Evolutionary conservation across 306 rosid genomes (phyloP), one percentile per base, ranked within the genome.

Genomic region (Gastrolobium villosum): DNA sequence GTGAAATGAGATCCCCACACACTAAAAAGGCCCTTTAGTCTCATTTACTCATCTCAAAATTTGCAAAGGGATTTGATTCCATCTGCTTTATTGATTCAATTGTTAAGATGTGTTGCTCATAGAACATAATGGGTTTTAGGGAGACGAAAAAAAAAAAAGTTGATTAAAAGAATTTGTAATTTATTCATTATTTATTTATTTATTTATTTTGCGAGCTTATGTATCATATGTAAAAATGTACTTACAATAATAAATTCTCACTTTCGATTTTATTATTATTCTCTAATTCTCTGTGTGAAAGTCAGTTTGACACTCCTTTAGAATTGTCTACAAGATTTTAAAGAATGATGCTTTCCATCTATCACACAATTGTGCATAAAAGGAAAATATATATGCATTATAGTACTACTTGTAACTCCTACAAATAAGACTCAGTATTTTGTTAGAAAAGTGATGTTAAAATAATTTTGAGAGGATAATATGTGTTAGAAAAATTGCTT

Each of bases 1-100:
- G 87, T 52, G 77, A 82, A 2, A 67, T 56, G 6, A 84, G 35
- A 70, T 84, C 90, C 1, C 85, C 87, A 26, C 85, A 50, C 14
- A 43, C 40, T 14, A 43, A 66, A 5, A 78, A 56, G 69, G 1
- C 40, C 60, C 2, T 40, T 0, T 66, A 45, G 32, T 30, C 0
- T 20, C 20, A 37, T 14, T 4, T 50, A 1, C 5, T 2, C 2
- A 20, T 55, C 28, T 55, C 13, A 14, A 14, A 20, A 20, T 20
- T 20, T 62, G 48, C 7, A 41, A 41, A 3, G 26, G 26, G 26
- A 20, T 20, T 20, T 20, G 26, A 20, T 20, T 20, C 26, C 26
- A 20, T 20, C 26, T 8, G 30, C 9, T 65, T 65, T 14, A 5
- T n/a, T 44, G 36, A 28, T 43, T 26, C 31, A 10, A 10, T 11